Evolutionary conservation across 306 rosid species (phyloP).

Genomic region (Calophaca sinica): DNA sequence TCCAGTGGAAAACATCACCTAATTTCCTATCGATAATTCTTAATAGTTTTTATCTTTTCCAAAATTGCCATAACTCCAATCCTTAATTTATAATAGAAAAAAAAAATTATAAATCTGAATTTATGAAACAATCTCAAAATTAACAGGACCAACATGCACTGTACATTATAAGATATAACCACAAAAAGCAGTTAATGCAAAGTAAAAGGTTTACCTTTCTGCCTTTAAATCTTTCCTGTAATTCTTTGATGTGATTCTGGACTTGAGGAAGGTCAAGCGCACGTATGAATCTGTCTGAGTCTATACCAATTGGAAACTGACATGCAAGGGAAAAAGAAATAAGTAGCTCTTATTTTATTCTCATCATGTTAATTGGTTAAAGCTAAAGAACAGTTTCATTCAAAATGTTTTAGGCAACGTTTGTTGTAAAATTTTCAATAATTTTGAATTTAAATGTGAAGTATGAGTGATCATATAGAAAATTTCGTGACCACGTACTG

Average conservation of each 20-base stretch:
- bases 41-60: conserved; percentile 16
- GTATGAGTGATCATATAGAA: neutral
- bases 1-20: conserved; percentile 10
- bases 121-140: conserved; percentile 36
- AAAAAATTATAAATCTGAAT: neutral
- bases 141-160: conserved; percentile 12
- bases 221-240: conserved; percentile 87
- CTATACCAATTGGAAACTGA: conserved; percentile 98
- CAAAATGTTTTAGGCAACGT: conserved; percentile 16
- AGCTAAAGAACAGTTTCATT: conserved; percentile 13
- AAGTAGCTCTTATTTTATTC: conserved; percentile 46
- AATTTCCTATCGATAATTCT: conserved; percentile 9
- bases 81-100: conserved; percentile 8
- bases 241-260: conserved; percentile 77
- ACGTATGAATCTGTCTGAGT: conserved; percentile 80
- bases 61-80: conserved; percentile 35
- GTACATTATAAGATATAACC: conserved; percentile 14
- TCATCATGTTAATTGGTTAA: conserved; percentile 39
- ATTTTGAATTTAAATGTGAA: conserved; percentile 34
- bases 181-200: neutral
- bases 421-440: conserved; percentile 41
- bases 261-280: conserved; percentile 81
- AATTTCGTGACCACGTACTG: conserved; percentile 54
- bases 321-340: conserved; percentile 46
- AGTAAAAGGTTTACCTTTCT: conserved; percentile 66